Base-by-base conservation (phyloP, 1,284 basidiomycete species). In the Ganoderma resinaceum region DNA sequence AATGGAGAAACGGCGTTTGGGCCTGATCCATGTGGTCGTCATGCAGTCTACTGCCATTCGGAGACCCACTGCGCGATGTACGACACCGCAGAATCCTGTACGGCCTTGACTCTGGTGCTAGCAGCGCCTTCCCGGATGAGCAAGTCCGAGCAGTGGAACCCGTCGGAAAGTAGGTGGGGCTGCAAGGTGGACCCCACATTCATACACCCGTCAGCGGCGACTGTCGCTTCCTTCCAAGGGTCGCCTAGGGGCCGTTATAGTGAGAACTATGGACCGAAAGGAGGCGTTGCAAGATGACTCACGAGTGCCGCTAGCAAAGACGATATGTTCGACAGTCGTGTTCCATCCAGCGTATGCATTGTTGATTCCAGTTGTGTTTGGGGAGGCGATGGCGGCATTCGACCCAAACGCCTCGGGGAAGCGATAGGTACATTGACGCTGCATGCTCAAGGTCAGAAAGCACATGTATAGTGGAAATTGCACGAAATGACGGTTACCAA, bases 261-360 rank as follows among this genome's bases (percentile, higher is more conserved):
- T 29, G 40, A 12, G 20, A 29, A 29, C 31, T n/a, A 35, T 12
- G 37, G 11, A 33, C 12, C 4, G 2, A 11, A 8, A 4, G 9
- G 12, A 4, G 60, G 20, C 33, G 57, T 60, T 2, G 46, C n/a
- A n/a, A n/a, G 43, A 43, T 26, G 18, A 83, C 89, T 69, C 73
- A 91, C 91, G 86, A 59, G 82, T 78, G 60, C 89, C 90, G 61
- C 89, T 92, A 26, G 87, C 88, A 70, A 90, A 90, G 82, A 92
- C 89, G 0, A 92, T 78, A 31, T 85, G 83, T 46, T 87, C 78
- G 35, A 85, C 79, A 23, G 80, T 79, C 18, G 90, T 83, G 73
- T 87, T 78, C 89, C 90, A 92, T 3, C 91, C 91, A 3, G 77
- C 73, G 76, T 90, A 91, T 20, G 75, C 76, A 0, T 18, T 60